Evolutionary conservation across 2,329 filamentous ascomycete genomes (phyloP), one percentile per base, ranked within the genome.

Genomic region (Juglanconis oblonga): DNA sequence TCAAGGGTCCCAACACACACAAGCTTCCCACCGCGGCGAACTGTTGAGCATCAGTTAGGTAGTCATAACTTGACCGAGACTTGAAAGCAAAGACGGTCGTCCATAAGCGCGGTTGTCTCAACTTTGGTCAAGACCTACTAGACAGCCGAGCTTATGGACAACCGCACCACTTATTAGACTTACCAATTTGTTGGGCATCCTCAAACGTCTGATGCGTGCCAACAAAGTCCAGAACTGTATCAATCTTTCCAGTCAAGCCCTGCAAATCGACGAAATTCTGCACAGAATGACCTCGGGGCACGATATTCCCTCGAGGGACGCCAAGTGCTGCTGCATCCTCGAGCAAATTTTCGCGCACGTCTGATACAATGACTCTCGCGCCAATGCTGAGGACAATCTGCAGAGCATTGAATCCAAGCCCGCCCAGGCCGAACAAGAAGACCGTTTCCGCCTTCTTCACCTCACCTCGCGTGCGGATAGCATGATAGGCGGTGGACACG

Each of bases 351-450:
- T 72, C 66, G 4, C 71, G 66, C 6, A 73, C 59, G 56, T 76
- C 74, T 2, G 69, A 71, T 7, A 76, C 68, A 35, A 76, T 69
- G 10, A 77, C 60, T 55, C 80, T 74, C 53, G 79, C 82, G 52
- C 81, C 75, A 42, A 82, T 75, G 63, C 81, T 71, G 58, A 77
- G 77, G 40, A 82, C 66, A 14, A 75, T 70, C 59, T 77, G 74
- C 9, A 77, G 61, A 1, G 70, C 76, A 60, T 77, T 77, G 55
- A 77, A 74, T 1, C 76, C 76, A 2, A 77, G 65, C 0, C 76
- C 76, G 5, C 75, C 75, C 0, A 78, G 70, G 1, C 75, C 75
- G 59, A 75, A 77, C 6, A 77, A 67, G 42, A 75, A 75, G 13
- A 77, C 69, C 0, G 71, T 76, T 58, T 77, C 73, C 0, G 68